A percentile compares a stretch with the other conserved stretches of the same genome.
These are phyloP conservation scores for Metroxylon sagu DNA, from an alignment of 176 grass and related monocot species.

Conservation along the genomic window DNA sequence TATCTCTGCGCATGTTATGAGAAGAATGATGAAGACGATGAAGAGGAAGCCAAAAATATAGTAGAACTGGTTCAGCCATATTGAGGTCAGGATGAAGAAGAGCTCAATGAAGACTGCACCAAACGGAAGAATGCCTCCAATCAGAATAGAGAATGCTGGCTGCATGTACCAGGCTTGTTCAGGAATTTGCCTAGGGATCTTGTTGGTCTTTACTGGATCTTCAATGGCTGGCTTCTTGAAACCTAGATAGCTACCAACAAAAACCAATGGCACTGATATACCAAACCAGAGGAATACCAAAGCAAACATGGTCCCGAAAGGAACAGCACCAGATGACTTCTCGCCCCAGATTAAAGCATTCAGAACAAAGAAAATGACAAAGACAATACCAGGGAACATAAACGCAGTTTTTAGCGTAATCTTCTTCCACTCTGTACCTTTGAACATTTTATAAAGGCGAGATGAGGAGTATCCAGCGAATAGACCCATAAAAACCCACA, in stretches of 20 bases:
- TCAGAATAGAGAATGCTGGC: constrained; percentile 58
- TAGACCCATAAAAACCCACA: constrained; percentile 81
- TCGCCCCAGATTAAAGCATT: constrained; percentile 78
- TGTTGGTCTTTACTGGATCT: constrained; percentile 70
- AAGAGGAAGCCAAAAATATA: constrained; percentile 79
- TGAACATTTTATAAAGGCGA: constrained; percentile 78
- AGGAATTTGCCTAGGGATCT: constrained; percentile 70
- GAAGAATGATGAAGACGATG: constrained; percentile 67
- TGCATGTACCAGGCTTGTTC: constrained; percentile 70
- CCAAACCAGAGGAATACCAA: constrained; percentile 70
- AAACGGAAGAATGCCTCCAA: constrained; percentile 67
- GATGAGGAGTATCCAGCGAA: constrained; percentile 62
- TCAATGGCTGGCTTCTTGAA: constrained; percentile 69
- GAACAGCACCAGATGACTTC: constrained; percentile 76
- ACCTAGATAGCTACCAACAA: constrained; percentile 70
- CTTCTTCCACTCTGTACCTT: constrained; percentile 74
- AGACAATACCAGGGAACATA: constrained; percentile 75
- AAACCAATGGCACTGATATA: constrained; percentile 65
- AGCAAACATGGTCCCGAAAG: constrained; percentile 77
- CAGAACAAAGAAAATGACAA: constrained; percentile 56
- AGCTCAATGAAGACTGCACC: constrained; percentile 74
- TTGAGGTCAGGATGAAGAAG: constrained; percentile 74
- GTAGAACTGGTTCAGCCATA: constrained; percentile 78
- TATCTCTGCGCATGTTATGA: constrained; percentile 64
- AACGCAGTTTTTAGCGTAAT: constrained; percentile 72